Evolutionary conservation across 2,329 filamentous ascomycete species (phyloP).

Genomic region (Sporothrix luriei): DNA sequence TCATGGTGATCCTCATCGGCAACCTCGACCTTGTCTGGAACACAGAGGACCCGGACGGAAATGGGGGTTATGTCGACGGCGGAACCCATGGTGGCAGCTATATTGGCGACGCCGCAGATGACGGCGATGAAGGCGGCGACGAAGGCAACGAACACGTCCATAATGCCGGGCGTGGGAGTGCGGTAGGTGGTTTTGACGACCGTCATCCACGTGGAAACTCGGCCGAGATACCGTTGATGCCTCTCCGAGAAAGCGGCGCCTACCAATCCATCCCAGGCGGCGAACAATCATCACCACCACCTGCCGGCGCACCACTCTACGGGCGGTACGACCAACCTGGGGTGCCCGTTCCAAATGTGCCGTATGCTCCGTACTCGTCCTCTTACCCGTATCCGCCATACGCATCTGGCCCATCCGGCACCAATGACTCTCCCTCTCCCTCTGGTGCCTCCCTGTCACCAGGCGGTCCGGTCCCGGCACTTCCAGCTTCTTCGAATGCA

Average conservation of each 20-base stretch:
- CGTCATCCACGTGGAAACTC: constrained; percentile 6
- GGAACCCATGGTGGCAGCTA: constrained; percentile 6
- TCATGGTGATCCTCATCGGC: constrained; percentile 41
- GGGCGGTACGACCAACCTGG: background rate
- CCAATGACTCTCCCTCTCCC: constrained; percentile 10
- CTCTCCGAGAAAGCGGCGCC: background rate
- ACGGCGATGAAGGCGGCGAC: constrained; percentile 15
- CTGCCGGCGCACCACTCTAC: background rate
- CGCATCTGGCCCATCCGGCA: background rate
- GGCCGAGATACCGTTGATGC: constrained; percentile 21
- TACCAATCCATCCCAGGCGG: constrained; percentile 21
- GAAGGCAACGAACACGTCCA: background rate
- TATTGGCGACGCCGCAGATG: constrained; percentile 4
- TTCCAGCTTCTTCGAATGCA: background rate
- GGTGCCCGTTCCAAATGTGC: background rate
- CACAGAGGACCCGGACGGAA: constrained; percentile 28
- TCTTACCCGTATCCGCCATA: background rate
- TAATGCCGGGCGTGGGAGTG: background rate
- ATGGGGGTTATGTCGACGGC: constrained; percentile 26
- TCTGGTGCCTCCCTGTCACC: constrained; percentile 21
- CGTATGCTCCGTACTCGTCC: constrained; percentile 9
- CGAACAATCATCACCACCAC: constrained; percentile 12
- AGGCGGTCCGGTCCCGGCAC: background rate
- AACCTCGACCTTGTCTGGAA: constrained; percentile 40
- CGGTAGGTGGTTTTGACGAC: constrained; percentile 1